phyloP scores from a whole-genome alignment of 257 asterid genomes.

The Solanum sitiens region DNA sequence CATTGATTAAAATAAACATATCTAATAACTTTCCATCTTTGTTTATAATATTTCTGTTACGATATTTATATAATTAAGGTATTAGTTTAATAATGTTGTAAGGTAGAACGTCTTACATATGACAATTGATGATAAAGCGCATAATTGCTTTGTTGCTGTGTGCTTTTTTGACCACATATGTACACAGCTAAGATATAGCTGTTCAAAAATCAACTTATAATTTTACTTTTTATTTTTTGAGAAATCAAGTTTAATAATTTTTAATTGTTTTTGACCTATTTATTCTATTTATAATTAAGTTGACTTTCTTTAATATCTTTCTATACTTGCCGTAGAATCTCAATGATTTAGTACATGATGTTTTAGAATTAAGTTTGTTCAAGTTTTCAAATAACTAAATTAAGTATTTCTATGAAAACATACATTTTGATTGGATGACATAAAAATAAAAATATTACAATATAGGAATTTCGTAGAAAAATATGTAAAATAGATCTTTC shows the following conservation, averaged over 20 bases:
- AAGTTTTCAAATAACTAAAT: too few relatives aligned
- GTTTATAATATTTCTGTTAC: not conserved
- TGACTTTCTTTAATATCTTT: not conserved
- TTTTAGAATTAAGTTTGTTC: not conserved
- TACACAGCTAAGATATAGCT: not conserved
- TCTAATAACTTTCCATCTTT: slow-evolving; percentile 6
- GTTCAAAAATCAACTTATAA: not conserved
- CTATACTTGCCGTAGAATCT: not conserved
- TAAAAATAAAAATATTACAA: too few relatives aligned
- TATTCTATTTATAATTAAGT: not conserved
- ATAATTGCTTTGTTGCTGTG: slow-evolving; percentile 3
- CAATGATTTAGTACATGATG: not conserved
- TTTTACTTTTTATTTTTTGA: not conserved
- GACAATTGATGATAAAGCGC: not conserved
- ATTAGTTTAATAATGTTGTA: not conserved
- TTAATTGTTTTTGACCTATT: not conserved
- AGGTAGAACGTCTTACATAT: not conserved
- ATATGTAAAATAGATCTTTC: not conserved
- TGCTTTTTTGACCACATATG: not conserved
- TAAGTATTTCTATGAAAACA: not conserved
- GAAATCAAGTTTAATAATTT: not conserved
- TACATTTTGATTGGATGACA: not conserved
- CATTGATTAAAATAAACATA: slow-evolving; percentile 14
- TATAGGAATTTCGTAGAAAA: too few relatives aligned
- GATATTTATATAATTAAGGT: not conserved